Percentiles rank a stretch among this genome's conserved stretches.
phyloP scores from a whole-genome alignment of 202 grass and related monocot species.

The Setaria italica region DNA sequence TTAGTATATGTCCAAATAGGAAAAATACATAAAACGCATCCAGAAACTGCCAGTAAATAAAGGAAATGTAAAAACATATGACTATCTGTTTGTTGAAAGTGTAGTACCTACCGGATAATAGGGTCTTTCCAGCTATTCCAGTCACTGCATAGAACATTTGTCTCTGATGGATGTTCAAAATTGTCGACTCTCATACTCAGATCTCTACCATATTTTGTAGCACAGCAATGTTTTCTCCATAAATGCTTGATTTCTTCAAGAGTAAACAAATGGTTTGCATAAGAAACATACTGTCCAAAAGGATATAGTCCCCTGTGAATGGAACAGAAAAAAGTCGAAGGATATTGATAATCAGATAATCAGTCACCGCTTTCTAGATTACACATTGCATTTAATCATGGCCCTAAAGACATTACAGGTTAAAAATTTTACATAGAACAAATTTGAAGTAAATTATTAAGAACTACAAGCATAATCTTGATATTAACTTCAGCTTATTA shows the following conservation, averaged over 20 bases:
- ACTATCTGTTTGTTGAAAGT: slow-evolving; percentile 1
- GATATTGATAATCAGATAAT: slow-evolving; percentile 1
- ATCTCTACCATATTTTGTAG: slow-evolving; percentile 60
- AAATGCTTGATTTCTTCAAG: slow-evolving; percentile 76
- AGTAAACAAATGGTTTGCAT: slow-evolving; percentile 77
- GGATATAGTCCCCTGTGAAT: slow-evolving; percentile 67
- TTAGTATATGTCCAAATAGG: too few species aligned
- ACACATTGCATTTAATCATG: not conserved
- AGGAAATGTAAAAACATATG: not conserved
- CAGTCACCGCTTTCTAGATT: not conserved
- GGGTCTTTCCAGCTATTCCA: slow-evolving; percentile 83
- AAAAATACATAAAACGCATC: not conserved
- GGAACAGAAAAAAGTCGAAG: slow-evolving; percentile 31
- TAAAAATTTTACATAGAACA: too few species aligned
- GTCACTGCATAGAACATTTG: slow-evolving; percentile 93
- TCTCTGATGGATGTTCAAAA: slow-evolving; percentile 74
- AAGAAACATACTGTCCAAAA: slow-evolving; percentile 85
- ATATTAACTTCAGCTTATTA: too few species aligned
- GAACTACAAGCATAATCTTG: too few species aligned
- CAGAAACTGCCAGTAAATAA: not conserved
- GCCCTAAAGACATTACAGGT: not conserved
- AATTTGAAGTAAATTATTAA: too few species aligned
- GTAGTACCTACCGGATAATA: slow-evolving; percentile 71
- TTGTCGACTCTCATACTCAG: slow-evolving; percentile 76
- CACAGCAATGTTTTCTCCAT: slow-evolving; percentile 86